Conservation (phyloP, 2,329 filamentous ascomycete genomes). For the Geosmithia flava region DNA sequence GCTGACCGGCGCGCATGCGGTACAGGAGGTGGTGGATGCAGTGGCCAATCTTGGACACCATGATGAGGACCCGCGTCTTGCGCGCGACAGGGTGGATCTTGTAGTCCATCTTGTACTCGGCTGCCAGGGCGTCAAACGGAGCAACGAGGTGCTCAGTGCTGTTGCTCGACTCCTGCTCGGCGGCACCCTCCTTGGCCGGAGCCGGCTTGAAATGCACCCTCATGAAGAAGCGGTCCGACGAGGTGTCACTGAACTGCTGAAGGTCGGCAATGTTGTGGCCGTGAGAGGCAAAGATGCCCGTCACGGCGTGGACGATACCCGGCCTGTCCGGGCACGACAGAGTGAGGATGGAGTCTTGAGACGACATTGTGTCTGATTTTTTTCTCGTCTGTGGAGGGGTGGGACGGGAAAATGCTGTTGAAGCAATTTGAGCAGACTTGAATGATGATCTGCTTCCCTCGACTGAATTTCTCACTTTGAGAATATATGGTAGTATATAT, state of each 20-base stretch:
- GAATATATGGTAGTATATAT: not conserved
- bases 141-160: slow-evolving; percentile 37
- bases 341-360: slow-evolving; percentile 58
- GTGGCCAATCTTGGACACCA: slow-evolving; percentile 84
- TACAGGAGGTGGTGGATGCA: slow-evolving; percentile 77
- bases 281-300: slow-evolving; percentile 60
- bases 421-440: not conserved
- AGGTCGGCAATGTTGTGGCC: slow-evolving; percentile 74
- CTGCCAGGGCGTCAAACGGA: slow-evolving; percentile 49
- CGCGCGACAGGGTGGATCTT: slow-evolving; percentile 54
- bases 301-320: slow-evolving; percentile 77
- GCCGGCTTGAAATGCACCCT: slow-evolving; percentile 67
- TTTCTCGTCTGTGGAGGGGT: too few species aligned
- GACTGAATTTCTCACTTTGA: too few species aligned
- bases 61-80: slow-evolving; percentile 70
- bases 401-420: slow-evolving; percentile 1
- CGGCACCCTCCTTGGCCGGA: slow-evolving; percentile 18
- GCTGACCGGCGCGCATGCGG: slow-evolving; percentile 61
- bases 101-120: slow-evolving; percentile 56
- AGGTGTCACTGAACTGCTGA: slow-evolving; percentile 71
- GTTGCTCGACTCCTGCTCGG: slow-evolving; percentile 1
- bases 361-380: not conserved
- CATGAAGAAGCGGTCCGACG: slow-evolving; percentile 74
- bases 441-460: too few species aligned
- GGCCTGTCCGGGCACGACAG: slow-evolving; percentile 76